phyloP scores from a whole-genome alignment of 257 asterid genomes.

The Penstemon newberryi region DNA sequence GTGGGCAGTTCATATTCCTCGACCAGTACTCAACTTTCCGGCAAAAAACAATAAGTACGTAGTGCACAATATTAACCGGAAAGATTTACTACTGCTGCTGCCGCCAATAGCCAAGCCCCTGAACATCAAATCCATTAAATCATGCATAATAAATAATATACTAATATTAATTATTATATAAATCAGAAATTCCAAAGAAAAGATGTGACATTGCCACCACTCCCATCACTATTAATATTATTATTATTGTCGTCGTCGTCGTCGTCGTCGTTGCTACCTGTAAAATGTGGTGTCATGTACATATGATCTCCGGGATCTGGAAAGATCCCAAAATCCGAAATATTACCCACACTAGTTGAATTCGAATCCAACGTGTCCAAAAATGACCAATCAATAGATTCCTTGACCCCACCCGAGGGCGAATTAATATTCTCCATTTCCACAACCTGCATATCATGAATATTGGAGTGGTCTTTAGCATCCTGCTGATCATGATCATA shows the following conservation, averaged over 20 bases:
- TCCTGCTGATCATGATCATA: neutral
- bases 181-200: slow-evolving; percentile 55
- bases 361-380: slow-evolving; percentile 36
- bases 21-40: no score
- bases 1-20: no score
- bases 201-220: slow-evolving; percentile 34
- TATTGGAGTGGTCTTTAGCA: neutral
- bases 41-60: neutral
- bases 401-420: slow-evolving; percentile 21
- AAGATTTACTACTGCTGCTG: no score
- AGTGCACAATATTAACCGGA: neutral
- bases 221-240: slow-evolving; percentile 25
- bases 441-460: neutral
- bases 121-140: no score
- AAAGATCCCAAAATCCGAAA: slow-evolving; percentile 40
- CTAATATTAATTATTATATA: neutral
- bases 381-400: slow-evolving; percentile 50
- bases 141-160: neutral
- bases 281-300: slow-evolving; percentile 39
- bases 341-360: slow-evolving; percentile 23
- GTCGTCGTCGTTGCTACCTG: neutral
- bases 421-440: slow-evolving; percentile 19
- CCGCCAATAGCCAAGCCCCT: no score
- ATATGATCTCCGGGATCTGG: slow-evolving; percentile 43
- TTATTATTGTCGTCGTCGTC: slow-evolving; percentile 20